Conservation (phyloP, 371 early-diverging fungal genomes). For the Rhizopus stolonifer region DNA sequence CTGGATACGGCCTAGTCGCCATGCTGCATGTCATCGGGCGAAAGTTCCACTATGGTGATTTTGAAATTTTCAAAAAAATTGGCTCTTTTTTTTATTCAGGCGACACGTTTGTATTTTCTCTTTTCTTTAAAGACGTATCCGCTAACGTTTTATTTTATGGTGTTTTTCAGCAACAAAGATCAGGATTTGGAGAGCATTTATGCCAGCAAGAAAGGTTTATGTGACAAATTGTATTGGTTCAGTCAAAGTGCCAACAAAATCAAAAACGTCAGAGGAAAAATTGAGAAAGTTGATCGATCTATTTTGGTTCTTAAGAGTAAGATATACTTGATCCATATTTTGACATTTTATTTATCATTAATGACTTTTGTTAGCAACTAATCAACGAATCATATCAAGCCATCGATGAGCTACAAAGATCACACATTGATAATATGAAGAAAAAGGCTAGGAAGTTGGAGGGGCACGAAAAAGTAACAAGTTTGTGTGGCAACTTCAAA, state of each 20-base stretch:
- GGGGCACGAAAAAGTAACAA: slow-evolving; percentile 15
- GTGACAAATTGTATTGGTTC: slow-evolving; percentile 19
- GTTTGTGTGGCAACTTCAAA: slow-evolving; percentile 22
- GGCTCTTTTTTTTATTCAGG: slow-evolving; percentile 19
- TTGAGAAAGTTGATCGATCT: slow-evolving; percentile 22
- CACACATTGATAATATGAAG: slow-evolving; percentile 25
- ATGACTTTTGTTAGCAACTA: slow-evolving; percentile 21
- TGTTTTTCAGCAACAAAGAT: slow-evolving; percentile 24
- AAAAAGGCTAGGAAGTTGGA: slow-evolving; percentile 22
- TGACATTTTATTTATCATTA: slow-evolving; percentile 21
- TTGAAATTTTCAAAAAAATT: slow-evolving; percentile 27
- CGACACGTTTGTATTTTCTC: slow-evolving; percentile 24
- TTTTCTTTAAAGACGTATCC: slow-evolving; percentile 20
- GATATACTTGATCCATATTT: slow-evolving; percentile 23
- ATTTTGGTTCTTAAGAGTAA: slow-evolving; percentile 23
- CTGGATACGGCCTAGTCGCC: slow-evolving; percentile 22
- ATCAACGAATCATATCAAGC: slow-evolving; percentile 21
- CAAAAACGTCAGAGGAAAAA: slow-evolving; percentile 24
- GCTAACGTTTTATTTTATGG: slow-evolving; percentile 21
- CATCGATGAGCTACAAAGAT: slow-evolving; percentile 19
- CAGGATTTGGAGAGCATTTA: slow-evolving; percentile 20
- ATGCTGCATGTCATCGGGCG: slow-evolving; percentile 20
- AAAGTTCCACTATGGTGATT: slow-evolving; percentile 15
- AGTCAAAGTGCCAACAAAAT: slow-evolving; percentile 22
- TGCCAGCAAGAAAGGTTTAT: slow-evolving; percentile 21